phyloP scores from a whole-genome alignment of 164 flowering plant species.

The Magnolia kwangsiensis region DNA sequence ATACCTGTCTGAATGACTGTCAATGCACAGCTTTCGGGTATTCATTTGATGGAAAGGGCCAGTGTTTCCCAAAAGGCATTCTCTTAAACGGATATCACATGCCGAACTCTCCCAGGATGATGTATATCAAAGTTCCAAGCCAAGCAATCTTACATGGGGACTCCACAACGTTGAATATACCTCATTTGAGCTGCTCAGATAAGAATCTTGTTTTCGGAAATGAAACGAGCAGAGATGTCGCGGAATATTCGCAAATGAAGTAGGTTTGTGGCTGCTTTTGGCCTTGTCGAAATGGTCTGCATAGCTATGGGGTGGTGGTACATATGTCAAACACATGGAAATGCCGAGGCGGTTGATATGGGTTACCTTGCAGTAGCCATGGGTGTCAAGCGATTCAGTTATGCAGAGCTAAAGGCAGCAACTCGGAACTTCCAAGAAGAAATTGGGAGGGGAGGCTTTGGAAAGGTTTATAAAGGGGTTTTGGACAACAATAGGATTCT shows the following conservation, averaged over 20 bases:
- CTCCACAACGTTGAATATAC: too few relatives aligned
- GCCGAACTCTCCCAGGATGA: background rate
- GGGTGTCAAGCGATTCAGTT: background rate
- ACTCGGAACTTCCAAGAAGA: background rate
- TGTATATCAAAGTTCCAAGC: slow-evolving; percentile 9
- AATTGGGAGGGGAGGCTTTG: slow-evolving; percentile 13
- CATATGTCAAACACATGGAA: background rate
- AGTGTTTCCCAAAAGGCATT: slow-evolving; percentile 8
- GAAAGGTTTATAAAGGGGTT: slow-evolving; percentile 26
- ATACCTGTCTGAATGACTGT: slow-evolving; percentile 8
- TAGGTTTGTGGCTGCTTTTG: slow-evolving; percentile 9
- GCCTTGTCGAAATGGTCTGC: slow-evolving; percentile 10
- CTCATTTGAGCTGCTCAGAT: background rate
- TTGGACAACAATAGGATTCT: slow-evolving; percentile 10
- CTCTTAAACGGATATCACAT: slow-evolving; percentile 9
- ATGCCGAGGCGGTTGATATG: background rate
- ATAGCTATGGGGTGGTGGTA: slow-evolving; percentile 9
- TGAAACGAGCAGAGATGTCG: too few relatives aligned
- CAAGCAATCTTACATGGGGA: too few relatives aligned
- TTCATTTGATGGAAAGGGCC: background rate
- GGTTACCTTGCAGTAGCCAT: slow-evolving; percentile 1
- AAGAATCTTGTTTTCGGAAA: background rate
- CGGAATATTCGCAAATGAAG: background rate
- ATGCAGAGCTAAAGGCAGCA: slow-evolving; percentile 4
- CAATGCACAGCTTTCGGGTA: slow-evolving; percentile 10